Evolutionary conservation across 2,329 filamentous ascomycete species (phyloP).

Genomic region (Leptodontidium sp.): DNA sequence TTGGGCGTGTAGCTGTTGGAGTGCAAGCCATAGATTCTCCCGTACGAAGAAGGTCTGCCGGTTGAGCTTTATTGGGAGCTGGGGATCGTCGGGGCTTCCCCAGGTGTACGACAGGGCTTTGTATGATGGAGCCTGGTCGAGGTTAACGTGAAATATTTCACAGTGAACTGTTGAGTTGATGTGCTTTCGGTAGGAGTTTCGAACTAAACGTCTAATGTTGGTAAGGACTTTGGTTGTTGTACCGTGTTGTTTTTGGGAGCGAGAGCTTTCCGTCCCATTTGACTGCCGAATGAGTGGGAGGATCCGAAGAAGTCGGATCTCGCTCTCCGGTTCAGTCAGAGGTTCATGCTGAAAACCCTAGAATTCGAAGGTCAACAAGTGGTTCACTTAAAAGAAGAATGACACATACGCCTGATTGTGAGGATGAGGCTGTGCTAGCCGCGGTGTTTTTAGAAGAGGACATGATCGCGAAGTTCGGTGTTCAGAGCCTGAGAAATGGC

Average conservation of each 20-base stretch:
- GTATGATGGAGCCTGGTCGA: neutral
- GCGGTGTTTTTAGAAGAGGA: neutral
- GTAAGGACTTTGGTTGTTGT: neutral
- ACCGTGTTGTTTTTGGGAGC: neutral
- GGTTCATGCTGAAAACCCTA: neutral
- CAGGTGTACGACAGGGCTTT: conserved; percentile 12
- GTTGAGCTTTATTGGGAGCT: neutral
- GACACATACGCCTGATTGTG: neutral
- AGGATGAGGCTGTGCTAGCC: neutral
- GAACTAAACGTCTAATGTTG: neutral
- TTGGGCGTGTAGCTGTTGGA: neutral
- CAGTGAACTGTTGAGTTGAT: neutral
- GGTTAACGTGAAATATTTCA: neutral
- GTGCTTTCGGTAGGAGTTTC: neutral
- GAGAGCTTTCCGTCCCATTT: neutral
- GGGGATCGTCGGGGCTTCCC: neutral
- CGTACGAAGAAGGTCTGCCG: neutral
- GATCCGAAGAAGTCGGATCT: neutral
- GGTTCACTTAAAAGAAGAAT: neutral
- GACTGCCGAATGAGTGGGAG: neutral
- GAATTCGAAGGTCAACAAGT: neutral
- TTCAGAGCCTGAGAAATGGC: neutral
- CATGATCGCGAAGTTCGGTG: neutral
- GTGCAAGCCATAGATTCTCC: neutral
- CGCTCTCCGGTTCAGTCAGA: neutral